A percentile compares a stretch with the other conserved stretches of the same genome.
These are phyloP conservation scores for Linnemannia schmuckeri DNA, from an alignment of 192 early-diverging fungal genomes.

Conservation along the genomic window DNA sequence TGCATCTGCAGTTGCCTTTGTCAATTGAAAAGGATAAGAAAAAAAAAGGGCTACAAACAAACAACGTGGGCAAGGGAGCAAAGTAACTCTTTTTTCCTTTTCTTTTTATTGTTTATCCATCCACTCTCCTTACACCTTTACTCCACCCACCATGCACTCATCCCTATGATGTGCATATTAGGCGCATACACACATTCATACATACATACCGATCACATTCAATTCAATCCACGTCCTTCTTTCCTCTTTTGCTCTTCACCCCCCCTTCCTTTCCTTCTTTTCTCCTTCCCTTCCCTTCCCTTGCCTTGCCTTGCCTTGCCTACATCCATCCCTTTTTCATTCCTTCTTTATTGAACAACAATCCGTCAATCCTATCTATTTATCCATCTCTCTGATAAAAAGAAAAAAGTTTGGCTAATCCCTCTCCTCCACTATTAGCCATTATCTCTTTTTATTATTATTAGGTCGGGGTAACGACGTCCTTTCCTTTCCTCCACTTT, in stretches of 20 bases:
- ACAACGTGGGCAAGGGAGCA: too few species aligned
- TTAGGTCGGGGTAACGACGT: neutral
- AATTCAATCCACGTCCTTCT: neutral
- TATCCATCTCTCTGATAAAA: neutral
- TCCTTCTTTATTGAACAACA: neutral
- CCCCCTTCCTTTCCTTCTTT: neutral
- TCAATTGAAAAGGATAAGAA: too few species aligned
- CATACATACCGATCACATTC: too few species aligned
- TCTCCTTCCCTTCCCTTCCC: constrained; percentile 2
- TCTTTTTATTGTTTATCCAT: too few species aligned
- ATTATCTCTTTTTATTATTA: neutral
- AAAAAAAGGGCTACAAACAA: too few species aligned
- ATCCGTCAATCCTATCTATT: neutral
- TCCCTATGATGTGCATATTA: too few species aligned
- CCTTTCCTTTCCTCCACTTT: neutral
- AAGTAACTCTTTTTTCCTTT: too few species aligned
- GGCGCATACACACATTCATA: too few species aligned
- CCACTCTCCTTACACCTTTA: too few species aligned
- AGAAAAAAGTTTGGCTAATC: constrained; percentile 7
- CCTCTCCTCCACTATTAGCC: neutral
- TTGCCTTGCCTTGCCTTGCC: too few species aligned
- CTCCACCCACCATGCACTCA: too few species aligned
- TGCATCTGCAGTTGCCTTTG: too few species aligned
- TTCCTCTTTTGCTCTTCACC: neutral
- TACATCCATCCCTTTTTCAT: neutral